Evolutionary conservation across 1,139 yeast genomes (phyloP), one percentile per base, ranked within the genome.

Genomic region (Meyerozyma athensensis): DNA sequence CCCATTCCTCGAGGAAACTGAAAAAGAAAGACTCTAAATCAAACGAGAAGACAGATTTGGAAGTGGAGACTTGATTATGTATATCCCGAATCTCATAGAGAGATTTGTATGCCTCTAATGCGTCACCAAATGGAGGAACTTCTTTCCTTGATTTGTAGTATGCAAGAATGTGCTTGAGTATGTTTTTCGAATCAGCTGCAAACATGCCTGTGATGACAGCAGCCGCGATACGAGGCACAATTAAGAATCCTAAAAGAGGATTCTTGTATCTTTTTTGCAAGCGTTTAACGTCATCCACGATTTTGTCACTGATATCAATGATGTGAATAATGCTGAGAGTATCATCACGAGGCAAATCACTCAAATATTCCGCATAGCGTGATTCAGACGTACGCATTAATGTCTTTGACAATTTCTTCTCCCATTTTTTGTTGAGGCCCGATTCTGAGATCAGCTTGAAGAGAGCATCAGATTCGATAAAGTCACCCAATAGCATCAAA

Each of bases 281-380:
- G 23, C 56, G 53, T 43, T 70, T 65, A 10, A 83, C 74, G 35
- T 72, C 72, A 3, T 60, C 59, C 9, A 79, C 68, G 14, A 86
- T 69, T 26, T 58, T 57, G 38, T 81, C 82, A 3, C 83, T 78
- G 12, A 83, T 68, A 36, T 77, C 74, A 34, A 79, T 67, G 5
- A 85, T 69, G 56, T 84, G 86, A 20, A 70, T 52, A 9, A 81
- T 63, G 39, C 66, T 76, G 13, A 84, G 60, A 0, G 81, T 66
- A 40, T 71, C 68, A 50, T 84, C 90, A 42, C 86, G 65, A 0
- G 95, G 94, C 17, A 84, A 61, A n/a, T 63, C 62, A 7, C 71
- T 65, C 22, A 85, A 62, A 16, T 79, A 55, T 7, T 72, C 72
- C 12, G 80, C 79, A 50, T 86, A 86, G 46, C 80, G 72, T 3